Base-by-base conservation (phyloP, 192 early-diverging fungal genomes). In the Dissophora globulifera region DNA sequence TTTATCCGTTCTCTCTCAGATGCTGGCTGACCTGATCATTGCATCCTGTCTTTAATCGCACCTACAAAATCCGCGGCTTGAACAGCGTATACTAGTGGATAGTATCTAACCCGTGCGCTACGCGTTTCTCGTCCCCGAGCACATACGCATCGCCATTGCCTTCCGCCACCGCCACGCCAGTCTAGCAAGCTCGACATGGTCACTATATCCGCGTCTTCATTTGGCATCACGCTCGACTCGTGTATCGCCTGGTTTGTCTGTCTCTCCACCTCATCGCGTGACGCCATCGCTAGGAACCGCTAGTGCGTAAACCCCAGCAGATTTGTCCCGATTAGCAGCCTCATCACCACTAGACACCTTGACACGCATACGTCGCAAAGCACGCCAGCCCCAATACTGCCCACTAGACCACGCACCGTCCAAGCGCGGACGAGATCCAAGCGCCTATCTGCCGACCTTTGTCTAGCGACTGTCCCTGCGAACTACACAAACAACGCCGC, bases 41-140 rank as follows among this genome's bases (percentile, higher is more conserved):
- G n/a, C n/a, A n/a, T n/a, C n/a, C n/a, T n/a, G n/a, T n/a, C n/a
- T n/a, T n/a, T n/a, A n/a, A n/a, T n/a, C n/a, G n/a, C n/a, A n/a
- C n/a, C 81, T 84, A 97, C n/a, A 92, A 93, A 50, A 96, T 94
- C 0, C 94, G 88, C 69, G 91, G 94, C 79, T 93, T 96, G 60
- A 94, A 93, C 84, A 98, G 85, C 33, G 90, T 88, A 78, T 93
- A 98, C 17, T 95, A 87, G 70, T 96, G 94, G 48, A 98, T 90
- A 31, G 86, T 91, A 60, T 96, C 94, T 56, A 98, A 75, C 11
- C 71, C 71, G 38, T 88, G 89, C 47, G 88, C 79, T 51, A 85
- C 83, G 11, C 84, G 79, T 29, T 84, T 82, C 50, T 82, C 48
- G 31, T 78, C 55, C n/a, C 82, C 84, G 9, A 79, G 27, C 25